These are phyloP conservation scores for Beta lomatogona DNA, from an alignment of 179 eudicot genomes.

Conservation along the genomic window DNA sequence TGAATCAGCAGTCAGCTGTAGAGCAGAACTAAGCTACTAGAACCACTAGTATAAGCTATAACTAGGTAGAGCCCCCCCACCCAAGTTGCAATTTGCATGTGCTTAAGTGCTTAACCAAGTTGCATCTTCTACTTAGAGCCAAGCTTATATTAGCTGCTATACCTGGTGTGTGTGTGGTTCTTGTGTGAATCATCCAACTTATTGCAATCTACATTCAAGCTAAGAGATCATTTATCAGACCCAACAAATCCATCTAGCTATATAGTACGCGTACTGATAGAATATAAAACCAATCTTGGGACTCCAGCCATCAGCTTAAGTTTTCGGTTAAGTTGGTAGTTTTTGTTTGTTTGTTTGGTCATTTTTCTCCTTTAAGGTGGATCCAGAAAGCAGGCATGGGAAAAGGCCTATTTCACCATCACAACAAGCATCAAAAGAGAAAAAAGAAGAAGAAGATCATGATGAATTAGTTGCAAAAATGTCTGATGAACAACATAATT, in stretches of 20 bases:
- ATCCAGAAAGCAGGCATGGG: slow-evolving; percentile 38
- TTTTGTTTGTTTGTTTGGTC: neutral
- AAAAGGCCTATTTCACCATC: slow-evolving; percentile 25
- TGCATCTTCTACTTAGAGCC: neutral
- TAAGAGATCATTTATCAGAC: neutral
- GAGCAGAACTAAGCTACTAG: neutral
- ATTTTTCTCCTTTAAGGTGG: slow-evolving; percentile 23
- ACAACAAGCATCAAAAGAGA: slow-evolving; percentile 25
- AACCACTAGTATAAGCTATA: slow-evolving; percentile 1
- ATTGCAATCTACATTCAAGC: too few relatives aligned
- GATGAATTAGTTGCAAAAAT: neutral
- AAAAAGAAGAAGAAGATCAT: slow-evolving; percentile 8
- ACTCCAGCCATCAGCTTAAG: too few relatives aligned
- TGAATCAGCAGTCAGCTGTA: neutral
- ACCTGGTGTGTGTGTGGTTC: too few relatives aligned
- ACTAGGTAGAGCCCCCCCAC: neutral
- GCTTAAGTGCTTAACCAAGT: neutral
- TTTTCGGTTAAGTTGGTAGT: too few relatives aligned
- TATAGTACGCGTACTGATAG: too few relatives aligned
- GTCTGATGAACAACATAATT: neutral
- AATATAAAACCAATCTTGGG: too few relatives aligned
- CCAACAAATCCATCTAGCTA: too few relatives aligned
- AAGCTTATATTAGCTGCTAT: too few relatives aligned
- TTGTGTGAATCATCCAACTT: too few relatives aligned
- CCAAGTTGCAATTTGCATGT: slow-evolving; percentile 9